Evolutionary conservation across 306 rosid species (phyloP).

Genomic region (Citrullus colocynthis): DNA sequence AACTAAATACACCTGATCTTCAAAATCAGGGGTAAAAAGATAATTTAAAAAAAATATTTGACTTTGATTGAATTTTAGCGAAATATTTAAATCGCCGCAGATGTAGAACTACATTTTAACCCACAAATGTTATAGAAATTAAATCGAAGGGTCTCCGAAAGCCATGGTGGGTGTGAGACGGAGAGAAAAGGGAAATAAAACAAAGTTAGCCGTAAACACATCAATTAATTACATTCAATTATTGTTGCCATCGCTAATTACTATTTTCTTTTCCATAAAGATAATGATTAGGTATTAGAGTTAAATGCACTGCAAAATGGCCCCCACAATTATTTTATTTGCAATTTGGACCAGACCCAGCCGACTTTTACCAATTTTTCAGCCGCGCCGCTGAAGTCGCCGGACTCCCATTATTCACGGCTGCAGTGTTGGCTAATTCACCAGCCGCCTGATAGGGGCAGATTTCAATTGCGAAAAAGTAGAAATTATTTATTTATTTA

Average conservation of each 20-base stretch:
- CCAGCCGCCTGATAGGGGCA: not conserved
- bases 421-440: not conserved
- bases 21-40: no score
- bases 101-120: not conserved
- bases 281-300: slow-evolving; percentile 3
- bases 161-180: not conserved
- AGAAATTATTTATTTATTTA: no score
- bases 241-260: not conserved
- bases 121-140: not conserved
- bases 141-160: not conserved
- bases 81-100: not conserved
- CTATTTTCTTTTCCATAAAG: not conserved
- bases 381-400: not conserved
- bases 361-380: not conserved
- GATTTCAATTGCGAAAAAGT: no score
- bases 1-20: no score
- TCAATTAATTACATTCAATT: not conserved
- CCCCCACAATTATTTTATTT: not conserved
- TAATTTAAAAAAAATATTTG: no score
- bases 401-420: not conserved
- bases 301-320: not conserved
- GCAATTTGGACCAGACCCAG: not conserved
- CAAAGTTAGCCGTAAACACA: not conserved
- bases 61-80: no score
- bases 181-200: not conserved